Evolutionary conservation across 208 protist species (phyloP).

Genomic region (Wallacemonas sp.): DNA sequence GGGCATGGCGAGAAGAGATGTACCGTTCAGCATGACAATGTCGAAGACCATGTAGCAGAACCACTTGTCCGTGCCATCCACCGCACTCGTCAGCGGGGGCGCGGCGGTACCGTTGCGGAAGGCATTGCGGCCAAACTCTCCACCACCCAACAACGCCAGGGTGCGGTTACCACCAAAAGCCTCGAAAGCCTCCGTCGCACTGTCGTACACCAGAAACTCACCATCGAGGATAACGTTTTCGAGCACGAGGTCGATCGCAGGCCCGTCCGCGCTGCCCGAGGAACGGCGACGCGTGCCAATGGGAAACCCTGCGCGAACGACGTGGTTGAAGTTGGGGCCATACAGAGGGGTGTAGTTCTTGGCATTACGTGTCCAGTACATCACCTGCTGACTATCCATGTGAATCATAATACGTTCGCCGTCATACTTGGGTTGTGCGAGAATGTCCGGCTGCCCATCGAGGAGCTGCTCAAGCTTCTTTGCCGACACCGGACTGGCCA

Average conservation of each 20-base stretch:
- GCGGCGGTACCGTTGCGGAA: conserved; percentile 1
- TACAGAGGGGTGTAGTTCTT: conserved; percentile 70
- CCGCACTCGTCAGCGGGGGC: background rate
- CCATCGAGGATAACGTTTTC: conserved; percentile 70
- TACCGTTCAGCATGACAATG: conserved; percentile 45
- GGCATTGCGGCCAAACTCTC: background rate
- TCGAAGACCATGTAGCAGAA: conserved; percentile 64
- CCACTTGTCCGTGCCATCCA: conserved; percentile 18
- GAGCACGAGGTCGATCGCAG: background rate
- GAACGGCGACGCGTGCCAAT: conserved; percentile 6
- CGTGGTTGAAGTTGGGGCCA: conserved; percentile 46
- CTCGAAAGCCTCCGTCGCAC: conserved; percentile 19
- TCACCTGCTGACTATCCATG: conserved; percentile 17
- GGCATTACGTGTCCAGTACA: conserved; percentile 56
- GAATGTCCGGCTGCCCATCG: conserved; percentile 3
- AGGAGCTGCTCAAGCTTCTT: conserved; percentile 41
- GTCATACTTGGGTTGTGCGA: conserved; percentile 75
- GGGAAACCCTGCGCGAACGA: conserved; percentile 16
- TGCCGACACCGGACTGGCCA: conserved; percentile 28
- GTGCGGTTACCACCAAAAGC: conserved; percentile 55
- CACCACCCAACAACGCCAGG: conserved; percentile 17
- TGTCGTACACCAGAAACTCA: conserved; percentile 60
- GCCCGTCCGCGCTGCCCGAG: background rate
- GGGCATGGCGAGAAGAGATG: conserved; percentile 20
- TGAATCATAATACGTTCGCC: conserved; percentile 68